Base-by-base conservation (phyloP, 495 filamentous ascomycete species). In the Aspergillus asperescens region DNA sequence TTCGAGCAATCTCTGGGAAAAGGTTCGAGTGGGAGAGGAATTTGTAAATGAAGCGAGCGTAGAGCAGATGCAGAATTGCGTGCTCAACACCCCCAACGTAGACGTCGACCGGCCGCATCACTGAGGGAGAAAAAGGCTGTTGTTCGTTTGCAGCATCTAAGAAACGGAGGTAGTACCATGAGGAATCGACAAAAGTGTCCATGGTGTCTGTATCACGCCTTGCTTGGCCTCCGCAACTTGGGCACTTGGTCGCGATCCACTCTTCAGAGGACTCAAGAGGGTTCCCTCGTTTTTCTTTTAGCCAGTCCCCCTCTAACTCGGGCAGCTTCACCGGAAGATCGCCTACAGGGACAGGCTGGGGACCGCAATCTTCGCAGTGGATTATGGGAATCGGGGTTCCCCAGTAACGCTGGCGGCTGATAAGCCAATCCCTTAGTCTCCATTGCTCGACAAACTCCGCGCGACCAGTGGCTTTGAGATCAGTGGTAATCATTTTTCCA, bases 111-210 rank as follows among this genome's bases (percentile, higher is more conserved):
- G 90, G 89, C 25, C 79, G 75, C 13, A 79, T 85, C 9, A 70
- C 64, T 8, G 77, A 67, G 32, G 81, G 64, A 0, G 78, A 81
- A 56, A 94, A 83, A 0, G 80, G 86, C 10, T 63, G 63, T 10
- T 77, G 63, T 31, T 73, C 61, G 59, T 92, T 90, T 2, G 82
- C 68, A 1, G 85, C 65, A 55, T 92, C 87, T 31, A 84, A 64
- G 61, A 87, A 95, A 0, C 89, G 81, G 73, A 91, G 80, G 57
- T 81, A 94, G 63, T 95, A 95, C 90, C 90, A 95, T 38, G 88
- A 92, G 0, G 88, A 92, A 66, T 95, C 90, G 31, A 95, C 88
- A 65, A 95, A 95, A 0, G 90, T 95, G 65, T 95, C 90, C 90
- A 95, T 94, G 0, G 90, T 95, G 62, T 95, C 90, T 2, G 90